These are phyloP conservation scores for Trifolium dubium DNA, from an alignment of 306 rosid species.

Conservation along the genomic window DNA sequence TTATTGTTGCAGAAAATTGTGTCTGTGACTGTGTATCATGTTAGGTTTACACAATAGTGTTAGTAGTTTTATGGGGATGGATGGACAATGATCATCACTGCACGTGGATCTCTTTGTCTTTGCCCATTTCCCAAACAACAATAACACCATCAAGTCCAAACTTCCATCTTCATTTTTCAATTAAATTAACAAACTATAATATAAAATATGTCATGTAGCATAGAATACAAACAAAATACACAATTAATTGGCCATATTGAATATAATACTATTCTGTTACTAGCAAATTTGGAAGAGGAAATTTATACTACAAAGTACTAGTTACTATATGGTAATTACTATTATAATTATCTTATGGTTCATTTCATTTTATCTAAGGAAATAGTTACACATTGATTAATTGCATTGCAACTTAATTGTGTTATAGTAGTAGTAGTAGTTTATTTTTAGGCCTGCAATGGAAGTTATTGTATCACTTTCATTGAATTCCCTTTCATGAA, in stretches of 20 bases:
- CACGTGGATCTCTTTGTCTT: conserved; percentile 71
- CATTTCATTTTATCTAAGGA: conserved; percentile 24
- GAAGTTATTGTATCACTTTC: conserved; percentile 60
- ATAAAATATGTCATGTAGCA: conserved; percentile 30
- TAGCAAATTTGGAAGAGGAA: conserved; percentile 19
- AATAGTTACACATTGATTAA: neutral
- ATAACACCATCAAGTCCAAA: conserved; percentile 57
- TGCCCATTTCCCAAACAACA: conserved; percentile 55
- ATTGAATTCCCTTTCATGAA: conserved; percentile 63
- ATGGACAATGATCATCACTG: conserved; percentile 70
- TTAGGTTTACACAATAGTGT: conserved; percentile 35
- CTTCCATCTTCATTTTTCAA: conserved; percentile 57
- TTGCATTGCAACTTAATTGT: conserved; percentile 17
- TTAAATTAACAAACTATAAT: conserved; percentile 36
- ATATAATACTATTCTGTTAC: conserved; percentile 28
- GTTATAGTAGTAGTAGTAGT: conserved; percentile 25
- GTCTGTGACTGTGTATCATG: conserved; percentile 49
- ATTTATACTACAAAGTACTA: conserved; percentile 23
- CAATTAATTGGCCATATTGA: conserved; percentile 30
- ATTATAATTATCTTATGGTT: conserved; percentile 17
- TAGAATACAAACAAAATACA: conserved; percentile 46
- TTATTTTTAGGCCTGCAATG: conserved; percentile 40
- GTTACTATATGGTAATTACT: conserved; percentile 36
- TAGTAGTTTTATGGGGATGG: conserved; percentile 53
- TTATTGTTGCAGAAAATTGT: conserved; percentile 42